Conservation (phyloP, 1,139 yeast genomes). For the Candida sp. region DNA sequence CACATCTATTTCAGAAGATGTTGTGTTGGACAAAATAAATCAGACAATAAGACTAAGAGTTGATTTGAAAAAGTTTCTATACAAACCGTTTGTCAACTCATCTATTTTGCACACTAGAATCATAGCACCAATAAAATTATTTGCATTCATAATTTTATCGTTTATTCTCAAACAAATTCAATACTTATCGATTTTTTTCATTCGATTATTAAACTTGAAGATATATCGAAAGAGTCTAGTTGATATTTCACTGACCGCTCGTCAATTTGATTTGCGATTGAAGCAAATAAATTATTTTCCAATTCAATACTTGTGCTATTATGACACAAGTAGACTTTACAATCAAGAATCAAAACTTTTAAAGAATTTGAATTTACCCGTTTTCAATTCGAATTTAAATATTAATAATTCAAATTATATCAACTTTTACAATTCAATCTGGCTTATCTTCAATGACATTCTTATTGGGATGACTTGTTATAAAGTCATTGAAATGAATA, state of each 20-base stretch:
- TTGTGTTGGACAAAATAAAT: conserved; percentile 31
- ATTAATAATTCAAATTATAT: conserved; percentile 72
- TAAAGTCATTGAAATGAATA: conserved; percentile 45
- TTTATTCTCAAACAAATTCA: conserved; percentile 15
- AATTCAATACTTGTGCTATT: conserved; percentile 63
- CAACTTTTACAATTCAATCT: conserved; percentile 75
- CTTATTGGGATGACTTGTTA: conserved; percentile 68
- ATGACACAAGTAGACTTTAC: conserved; percentile 29
- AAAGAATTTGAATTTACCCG: conserved; percentile 30
- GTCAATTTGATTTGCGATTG: conserved; percentile 75
- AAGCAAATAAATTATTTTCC: conserved; percentile 83
- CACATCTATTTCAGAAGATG: conserved; percentile 21
- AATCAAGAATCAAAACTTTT: conserved; percentile 19
- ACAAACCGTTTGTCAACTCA: not conserved
- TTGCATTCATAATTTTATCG: conserved; percentile 7
- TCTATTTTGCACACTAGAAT: not conserved
- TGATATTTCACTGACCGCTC: conserved; percentile 59
- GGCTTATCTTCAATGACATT: conserved; percentile 84
- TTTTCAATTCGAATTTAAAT: conserved; percentile 36
- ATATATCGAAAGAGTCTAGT: conserved; percentile 19
- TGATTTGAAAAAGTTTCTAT: conserved; percentile 6
- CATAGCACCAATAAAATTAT: not conserved
- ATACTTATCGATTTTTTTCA: conserved; percentile 15
- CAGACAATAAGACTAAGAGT: conserved; percentile 22
- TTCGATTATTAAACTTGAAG: conserved; percentile 22